These are phyloP conservation scores for Blepharisma japonicum DNA, from an alignment of 73 alveolate genomes.

Conservation along the genomic window DNA sequence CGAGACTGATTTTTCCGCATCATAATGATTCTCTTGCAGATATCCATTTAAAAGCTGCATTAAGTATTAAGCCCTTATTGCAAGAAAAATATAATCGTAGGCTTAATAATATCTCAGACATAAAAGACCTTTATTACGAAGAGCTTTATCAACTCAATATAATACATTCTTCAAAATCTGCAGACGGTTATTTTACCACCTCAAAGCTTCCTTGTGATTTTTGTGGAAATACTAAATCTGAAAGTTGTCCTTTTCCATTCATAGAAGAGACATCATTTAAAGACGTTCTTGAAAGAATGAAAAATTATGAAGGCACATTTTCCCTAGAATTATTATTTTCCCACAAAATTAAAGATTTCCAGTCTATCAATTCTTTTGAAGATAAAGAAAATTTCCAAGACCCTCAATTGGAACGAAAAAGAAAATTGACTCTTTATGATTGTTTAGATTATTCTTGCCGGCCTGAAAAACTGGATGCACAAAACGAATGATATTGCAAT, in stretches of 20 bases:
- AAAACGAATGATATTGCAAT: conserved; percentile 92
- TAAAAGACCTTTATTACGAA: too few species aligned
- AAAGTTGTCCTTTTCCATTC: conserved; percentile 15
- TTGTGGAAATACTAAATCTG: conserved; percentile 5
- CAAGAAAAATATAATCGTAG: too few species aligned
- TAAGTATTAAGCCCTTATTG: too few species aligned
- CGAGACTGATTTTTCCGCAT: too few species aligned
- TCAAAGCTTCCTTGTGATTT: conserved; percentile 24
- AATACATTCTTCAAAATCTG: background rate
- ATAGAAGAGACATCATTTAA: background rate
- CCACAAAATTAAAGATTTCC: too few species aligned
- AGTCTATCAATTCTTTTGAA: too few species aligned
- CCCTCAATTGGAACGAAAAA: too few species aligned
- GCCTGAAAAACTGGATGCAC: conserved; percentile 82
- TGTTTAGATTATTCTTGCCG: conserved; percentile 81
- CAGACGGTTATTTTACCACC: background rate
- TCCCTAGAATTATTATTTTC: background rate
- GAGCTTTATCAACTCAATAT: background rate
- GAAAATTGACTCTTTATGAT: conserved; percentile 32
- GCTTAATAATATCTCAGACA: too few species aligned
- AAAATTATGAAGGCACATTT: background rate
- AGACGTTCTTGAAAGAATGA: background rate
- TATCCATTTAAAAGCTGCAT: too few species aligned
- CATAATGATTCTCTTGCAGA: too few species aligned
- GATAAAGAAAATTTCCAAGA: too few species aligned